Evolutionary conservation across 805 yeast genomes (phyloP).

Genomic region (Myxozyma udenii): DNA sequence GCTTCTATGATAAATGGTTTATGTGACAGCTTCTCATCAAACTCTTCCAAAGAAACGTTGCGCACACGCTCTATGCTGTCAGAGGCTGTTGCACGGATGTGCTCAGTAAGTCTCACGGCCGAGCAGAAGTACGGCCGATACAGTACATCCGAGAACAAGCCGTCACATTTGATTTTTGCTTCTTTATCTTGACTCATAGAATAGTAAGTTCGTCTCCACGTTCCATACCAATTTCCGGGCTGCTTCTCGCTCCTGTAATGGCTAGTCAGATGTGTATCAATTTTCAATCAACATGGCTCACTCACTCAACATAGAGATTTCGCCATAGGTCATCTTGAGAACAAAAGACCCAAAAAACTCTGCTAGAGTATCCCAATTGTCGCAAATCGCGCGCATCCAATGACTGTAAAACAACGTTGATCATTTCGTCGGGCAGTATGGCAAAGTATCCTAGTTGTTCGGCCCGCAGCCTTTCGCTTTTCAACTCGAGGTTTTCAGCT

Average conservation of each 20-base stretch:
- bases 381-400: slow-evolving; percentile 51
- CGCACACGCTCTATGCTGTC: slow-evolving; percentile 36
- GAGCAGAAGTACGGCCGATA: slow-evolving; percentile 83
- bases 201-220: slow-evolving; percentile 70
- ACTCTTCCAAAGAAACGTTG: slow-evolving; percentile 40
- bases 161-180: slow-evolving; percentile 45
- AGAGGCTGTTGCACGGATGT: slow-evolving; percentile 47
- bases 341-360: slow-evolving; percentile 65
- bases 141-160: slow-evolving; percentile 69
- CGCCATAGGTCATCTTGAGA: slow-evolving; percentile 84
- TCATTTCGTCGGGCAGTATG: slow-evolving; percentile 59
- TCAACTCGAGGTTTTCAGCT: slow-evolving; percentile 9
- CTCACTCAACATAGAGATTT: slow-evolving; percentile 43
- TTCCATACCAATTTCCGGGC: slow-evolving; percentile 61
- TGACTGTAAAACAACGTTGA: slow-evolving; percentile 52
- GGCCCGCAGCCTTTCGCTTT: slow-evolving; percentile 22
- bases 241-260: slow-evolving; percentile 32
- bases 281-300: neutral
- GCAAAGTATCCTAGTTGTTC: slow-evolving; percentile 53
- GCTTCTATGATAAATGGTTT: slow-evolving; percentile 63
- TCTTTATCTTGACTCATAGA: slow-evolving; percentile 42
- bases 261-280: slow-evolving; percentile 29
- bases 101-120: slow-evolving; percentile 55
- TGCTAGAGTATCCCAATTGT: slow-evolving; percentile 56
- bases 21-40: slow-evolving; percentile 47